Evolutionary conservation across 345 rosid genomes (phyloP), one percentile per base, ranked within the genome.

Genomic region (Psidium guajava): DNA sequence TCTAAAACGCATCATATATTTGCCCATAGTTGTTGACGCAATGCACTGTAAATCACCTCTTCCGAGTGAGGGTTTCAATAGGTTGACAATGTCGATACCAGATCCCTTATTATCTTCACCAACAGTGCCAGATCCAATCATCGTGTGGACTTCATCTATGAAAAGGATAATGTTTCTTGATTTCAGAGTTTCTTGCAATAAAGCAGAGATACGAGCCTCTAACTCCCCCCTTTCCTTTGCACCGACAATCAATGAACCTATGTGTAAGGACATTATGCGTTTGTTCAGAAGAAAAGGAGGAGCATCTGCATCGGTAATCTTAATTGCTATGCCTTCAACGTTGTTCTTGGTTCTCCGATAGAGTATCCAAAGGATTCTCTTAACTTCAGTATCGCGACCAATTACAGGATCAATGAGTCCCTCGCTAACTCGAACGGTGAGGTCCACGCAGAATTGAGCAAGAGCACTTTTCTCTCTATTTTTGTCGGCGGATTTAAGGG

Each of bases 181-280:
- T 92, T 93, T 90, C 87, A 82, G 80, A 81, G 93, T 91, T 84
- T 96, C 99, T 53, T 89, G 90, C 82, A 97, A 90, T 88, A 97
- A 88, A 84, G 93, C 84, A 89, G 98, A 95, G 83, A 97, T 98
- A 36, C 98, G 96, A 85, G 98, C 90, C 91, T 97, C 99, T 82
- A 97, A 86, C 89, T 97, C 99, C 86, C 99, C 99, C 88, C 99
- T 94, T 88, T 97, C 99, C 90, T 94, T 95, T 28, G 99, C 96
- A 89, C 99, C 99, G n/a, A 98, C 98, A 92, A 97, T 94, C 83
- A 97, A 87, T 83, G 95, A 87, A 90, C 98, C 99, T 88, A 95
- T 90, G 88, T 97, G 98, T 92, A 97, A 91, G 84, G 98, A 95
- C 98, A 97, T 91, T 61, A 96, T 94, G 75, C 93, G 95, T 86